phyloP scores from a whole-genome alignment of 2,329 filamentous ascomycete species.

The Periconia sp. region DNA sequence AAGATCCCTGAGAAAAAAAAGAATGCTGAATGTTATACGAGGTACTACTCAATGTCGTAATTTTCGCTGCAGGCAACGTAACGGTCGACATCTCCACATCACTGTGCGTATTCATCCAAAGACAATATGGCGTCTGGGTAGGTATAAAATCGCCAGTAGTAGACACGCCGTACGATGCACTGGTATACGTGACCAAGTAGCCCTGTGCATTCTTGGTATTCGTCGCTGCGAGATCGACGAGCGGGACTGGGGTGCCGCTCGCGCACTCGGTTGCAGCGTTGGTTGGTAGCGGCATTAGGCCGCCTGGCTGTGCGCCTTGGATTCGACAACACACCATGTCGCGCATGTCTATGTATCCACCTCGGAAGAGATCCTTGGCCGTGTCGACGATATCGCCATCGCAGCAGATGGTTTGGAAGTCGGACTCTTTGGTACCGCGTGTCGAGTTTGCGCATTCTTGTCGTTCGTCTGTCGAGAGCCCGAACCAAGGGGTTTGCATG shows the following conservation, averaged over 20 bases:
- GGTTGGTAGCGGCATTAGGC: not conserved
- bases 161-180: conserved; percentile 7
- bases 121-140: conserved; percentile 17
- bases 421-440: not conserved
- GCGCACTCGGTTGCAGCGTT: not conserved
- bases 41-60: conserved; percentile 19
- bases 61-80: conserved; percentile 17
- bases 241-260: conserved; percentile 11
- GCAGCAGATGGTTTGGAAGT: conserved; percentile 8
- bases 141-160: conserved; percentile 14
- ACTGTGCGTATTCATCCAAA: conserved; percentile 19
- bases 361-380: not conserved
- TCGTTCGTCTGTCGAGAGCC: not conserved
- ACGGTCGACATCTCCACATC: conserved; percentile 17
- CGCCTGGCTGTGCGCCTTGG: not conserved
- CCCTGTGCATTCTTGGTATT: conserved; percentile 19
- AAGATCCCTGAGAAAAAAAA: too few species aligned
- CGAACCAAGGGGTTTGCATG: not conserved
- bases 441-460: conserved; percentile 3
- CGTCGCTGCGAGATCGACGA: conserved; percentile 23
- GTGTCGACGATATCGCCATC: conserved; percentile 4
- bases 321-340: conserved; percentile 4
- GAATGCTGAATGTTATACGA: too few species aligned
- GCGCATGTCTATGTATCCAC: not conserved
- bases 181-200: conserved; percentile 17